phyloP scores from a whole-genome alignment of 73 alveolate species.

The Paraurostyla sp. region DNA sequence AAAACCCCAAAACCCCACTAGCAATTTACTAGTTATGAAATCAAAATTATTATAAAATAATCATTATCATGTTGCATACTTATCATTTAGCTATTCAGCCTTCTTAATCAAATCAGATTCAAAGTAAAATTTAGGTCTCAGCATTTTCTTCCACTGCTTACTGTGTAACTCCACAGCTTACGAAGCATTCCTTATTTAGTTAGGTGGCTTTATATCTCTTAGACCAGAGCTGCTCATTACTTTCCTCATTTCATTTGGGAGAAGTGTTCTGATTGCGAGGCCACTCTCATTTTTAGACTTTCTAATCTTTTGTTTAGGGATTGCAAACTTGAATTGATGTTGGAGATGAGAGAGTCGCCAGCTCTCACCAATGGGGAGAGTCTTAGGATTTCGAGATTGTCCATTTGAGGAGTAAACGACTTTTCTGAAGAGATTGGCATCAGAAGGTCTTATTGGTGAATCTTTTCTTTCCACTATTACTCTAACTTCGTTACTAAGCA shows the following conservation, averaged over 20 bases:
- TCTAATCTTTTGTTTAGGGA: not conserved
- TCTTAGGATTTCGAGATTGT: not conserved
- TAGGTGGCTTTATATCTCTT: not conserved
- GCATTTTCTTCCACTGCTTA: not conserved
- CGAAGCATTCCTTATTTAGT: slow-evolving; percentile 19
- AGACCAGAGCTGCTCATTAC: not conserved
- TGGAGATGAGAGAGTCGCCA: not conserved
- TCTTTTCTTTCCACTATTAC: not conserved
- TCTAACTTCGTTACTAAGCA: not conserved
- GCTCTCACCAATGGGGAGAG: not conserved
- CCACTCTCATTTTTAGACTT: not conserved
- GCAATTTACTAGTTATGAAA: too few relatives aligned
- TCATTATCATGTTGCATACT: too few relatives aligned
- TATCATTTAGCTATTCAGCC: slow-evolving; percentile 9
- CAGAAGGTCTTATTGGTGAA: too few relatives aligned
- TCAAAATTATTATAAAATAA: too few relatives aligned
- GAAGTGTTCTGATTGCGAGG: not conserved
- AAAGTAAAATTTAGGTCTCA: slow-evolving; percentile 1
- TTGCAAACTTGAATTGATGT: not conserved
- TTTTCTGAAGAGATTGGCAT: not conserved
- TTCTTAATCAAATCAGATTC: not conserved
- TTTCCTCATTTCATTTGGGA: slow-evolving; percentile 3
- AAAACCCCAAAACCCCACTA: too few relatives aligned
- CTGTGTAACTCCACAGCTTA: not conserved
- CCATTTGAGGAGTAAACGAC: not conserved